Evolutionary conservation across 371 early-diverging fungal genomes (phyloP).

Genomic region (Batkoa obscura): DNA sequence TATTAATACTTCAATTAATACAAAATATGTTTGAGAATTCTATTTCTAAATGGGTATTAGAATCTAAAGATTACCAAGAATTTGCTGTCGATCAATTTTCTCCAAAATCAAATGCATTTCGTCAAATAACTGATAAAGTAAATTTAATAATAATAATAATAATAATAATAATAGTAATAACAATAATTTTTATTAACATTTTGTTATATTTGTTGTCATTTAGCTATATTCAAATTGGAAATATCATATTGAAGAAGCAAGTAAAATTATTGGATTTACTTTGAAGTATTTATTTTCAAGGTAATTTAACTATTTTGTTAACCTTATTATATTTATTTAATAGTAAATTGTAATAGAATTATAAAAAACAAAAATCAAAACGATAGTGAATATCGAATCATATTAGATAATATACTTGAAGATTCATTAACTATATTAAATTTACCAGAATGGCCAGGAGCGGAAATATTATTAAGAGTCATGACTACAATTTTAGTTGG

Average conservation of each 20-base stretch:
- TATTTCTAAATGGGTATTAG: not conserved
- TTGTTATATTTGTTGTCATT: constrained; percentile 2
- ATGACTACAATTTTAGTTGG: constrained; percentile 41
- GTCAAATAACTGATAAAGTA: not conserved
- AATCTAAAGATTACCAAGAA: not conserved
- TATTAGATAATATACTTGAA: constrained; percentile 45
- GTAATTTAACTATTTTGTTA: constrained; percentile 8
- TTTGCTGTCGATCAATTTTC: not conserved
- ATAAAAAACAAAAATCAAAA: constrained; percentile 24
- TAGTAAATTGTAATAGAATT: constrained; percentile 19
- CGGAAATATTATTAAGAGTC: constrained; percentile 41
- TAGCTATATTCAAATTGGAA: constrained; percentile 16
- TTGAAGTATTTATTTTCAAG: constrained; percentile 42
- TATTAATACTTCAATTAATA: constrained; percentile 59
- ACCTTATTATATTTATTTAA: too few species aligned
- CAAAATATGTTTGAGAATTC: constrained; percentile 33
- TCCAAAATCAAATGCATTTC: not conserved
- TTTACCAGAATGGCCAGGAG: constrained; percentile 87
- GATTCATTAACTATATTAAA: constrained; percentile 52
- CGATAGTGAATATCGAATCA: constrained; percentile 49
- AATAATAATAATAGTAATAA: too few species aligned
- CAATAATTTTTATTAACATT: too few species aligned
- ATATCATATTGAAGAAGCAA: constrained; percentile 27
- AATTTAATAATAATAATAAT: too few species aligned
- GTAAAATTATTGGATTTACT: constrained; percentile 32